phyloP scores from a whole-genome alignment of 371 early-diverging fungal species.

The Lichtheimia ornata region DNA sequence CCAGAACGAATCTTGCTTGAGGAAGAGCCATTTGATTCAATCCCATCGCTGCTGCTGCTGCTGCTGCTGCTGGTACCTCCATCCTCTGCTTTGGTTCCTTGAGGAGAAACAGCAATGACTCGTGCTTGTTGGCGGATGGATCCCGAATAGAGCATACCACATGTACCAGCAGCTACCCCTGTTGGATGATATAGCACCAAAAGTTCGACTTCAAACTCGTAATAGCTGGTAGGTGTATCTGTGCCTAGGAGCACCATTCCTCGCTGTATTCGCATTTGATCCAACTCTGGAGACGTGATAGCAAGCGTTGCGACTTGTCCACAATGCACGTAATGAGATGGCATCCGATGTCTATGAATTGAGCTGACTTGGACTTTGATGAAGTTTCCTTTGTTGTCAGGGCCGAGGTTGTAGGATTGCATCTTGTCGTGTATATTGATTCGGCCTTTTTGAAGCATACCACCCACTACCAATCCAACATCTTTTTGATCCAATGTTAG shows the following conservation, averaged over 20 bases:
- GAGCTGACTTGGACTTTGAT: conserved; percentile 64
- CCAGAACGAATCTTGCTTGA: conserved; percentile 4
- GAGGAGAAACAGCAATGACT: conserved; percentile 27
- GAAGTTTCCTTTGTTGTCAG: conserved; percentile 55
- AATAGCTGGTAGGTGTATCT: conserved; percentile 52
- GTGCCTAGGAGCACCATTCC: conserved; percentile 84
- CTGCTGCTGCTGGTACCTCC: background rate
- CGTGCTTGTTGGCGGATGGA: conserved; percentile 85
- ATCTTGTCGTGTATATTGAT: conserved; percentile 32
- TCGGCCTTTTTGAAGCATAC: conserved; percentile 53
- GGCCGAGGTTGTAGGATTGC: conserved; percentile 52
- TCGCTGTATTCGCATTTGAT: conserved; percentile 63
- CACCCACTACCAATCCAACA: conserved; percentile 58
- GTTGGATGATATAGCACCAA: conserved; percentile 83
- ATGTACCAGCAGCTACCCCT: conserved; percentile 62
- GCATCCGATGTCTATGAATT: conserved; percentile 87
- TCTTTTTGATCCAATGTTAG: conserved; percentile 27
- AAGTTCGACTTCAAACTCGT: conserved; percentile 86
- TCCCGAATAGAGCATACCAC: conserved; percentile 92
- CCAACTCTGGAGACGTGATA: conserved; percentile 51
- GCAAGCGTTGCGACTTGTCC: conserved; percentile 89
- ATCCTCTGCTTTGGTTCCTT: background rate
- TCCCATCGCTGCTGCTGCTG: conserved; percentile 24
- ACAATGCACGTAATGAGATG: conserved; percentile 67
- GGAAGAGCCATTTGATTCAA: conserved; percentile 15